Evolutionary conservation across 1,284 basidiomycete species (phyloP), one percentile per base, ranked within the genome.

Genomic region (Xerocomus amazonicus): DNA sequence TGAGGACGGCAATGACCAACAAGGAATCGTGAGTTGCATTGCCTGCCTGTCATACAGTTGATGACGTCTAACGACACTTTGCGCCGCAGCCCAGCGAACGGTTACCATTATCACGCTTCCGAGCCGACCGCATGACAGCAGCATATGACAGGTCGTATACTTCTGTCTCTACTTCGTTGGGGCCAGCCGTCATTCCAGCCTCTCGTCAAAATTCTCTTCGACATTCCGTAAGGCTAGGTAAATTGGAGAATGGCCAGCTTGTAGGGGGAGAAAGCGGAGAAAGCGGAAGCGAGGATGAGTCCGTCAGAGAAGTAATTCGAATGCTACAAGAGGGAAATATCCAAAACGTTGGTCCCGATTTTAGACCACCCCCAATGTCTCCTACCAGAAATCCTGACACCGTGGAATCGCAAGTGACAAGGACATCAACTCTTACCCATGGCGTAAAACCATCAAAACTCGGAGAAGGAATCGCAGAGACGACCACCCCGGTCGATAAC

Each of bases 21-120:
- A 75, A 41, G 70, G 75, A 58, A 65, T 67, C 47, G 81, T 82
- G 50, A 61, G 76, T 63, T n/a, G 27, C 39, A 6, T 19, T 16
- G n/a, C n/a, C n/a, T 39, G 27, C 6, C 6, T 43, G n/a, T 7
- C 16, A 5, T 43, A 16, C 16, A 23, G 48, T 41, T 38, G 23
- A 45, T 17, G 34, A 43, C 29, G 1, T 32, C 50, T 23, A 16
- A 58, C 28, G 17, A 8, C 7, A 13, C 4, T 23, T 33, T 10
- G 28, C 34, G 41, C 69, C 27, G 19, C 50, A 57, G 50, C 58
- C 47, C 53, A 63, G 37, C 63, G 62, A 10, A 34, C 83, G 79
- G 59, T 68, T 76, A 8, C 62, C 73, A 1, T 64, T 81, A 34
- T 88, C 87, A 6, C 77, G 73, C 31, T 89, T 89, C 67, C 84